Conservation (phyloP, 179 eudicot genomes). For the Spinacia oleracea region DNA sequence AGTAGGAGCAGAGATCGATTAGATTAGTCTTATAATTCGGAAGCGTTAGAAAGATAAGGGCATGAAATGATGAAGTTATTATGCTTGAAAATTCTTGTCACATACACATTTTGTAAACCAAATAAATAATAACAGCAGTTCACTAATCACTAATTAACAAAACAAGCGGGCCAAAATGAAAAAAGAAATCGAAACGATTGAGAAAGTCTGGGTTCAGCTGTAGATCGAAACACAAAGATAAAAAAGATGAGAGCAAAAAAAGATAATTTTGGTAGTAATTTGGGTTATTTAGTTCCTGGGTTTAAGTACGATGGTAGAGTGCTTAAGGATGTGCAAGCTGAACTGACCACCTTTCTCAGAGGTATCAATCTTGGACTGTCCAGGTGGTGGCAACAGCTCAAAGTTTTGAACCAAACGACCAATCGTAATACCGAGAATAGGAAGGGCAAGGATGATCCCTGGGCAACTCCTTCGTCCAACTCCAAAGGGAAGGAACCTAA, state of each 20-base stretch:
- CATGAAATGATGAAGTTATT: background rate
- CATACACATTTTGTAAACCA: background rate
- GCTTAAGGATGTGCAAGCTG: slow-evolving; percentile 41
- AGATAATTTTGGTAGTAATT: background rate
- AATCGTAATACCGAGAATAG: slow-evolving; percentile 39
- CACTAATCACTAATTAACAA: slow-evolving; percentile 5
- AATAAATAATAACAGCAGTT: background rate
- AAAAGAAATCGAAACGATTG: background rate
- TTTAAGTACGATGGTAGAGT: slow-evolving; percentile 42
- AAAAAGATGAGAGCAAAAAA: slow-evolving; percentile 11
- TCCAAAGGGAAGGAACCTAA: slow-evolving; percentile 41
- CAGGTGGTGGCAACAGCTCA: slow-evolving; percentile 42
- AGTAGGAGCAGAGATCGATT: no score
- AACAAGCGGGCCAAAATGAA: background rate
- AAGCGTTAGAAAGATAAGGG: background rate
- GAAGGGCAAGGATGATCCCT: slow-evolving; percentile 42
- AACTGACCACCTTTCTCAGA: slow-evolving; percentile 45
- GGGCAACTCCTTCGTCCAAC: slow-evolving; percentile 49
- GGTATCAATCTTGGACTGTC: slow-evolving; percentile 39
- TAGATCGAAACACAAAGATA: background rate
- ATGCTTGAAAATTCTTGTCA: slow-evolving; percentile 8
- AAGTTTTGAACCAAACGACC: slow-evolving; percentile 45
- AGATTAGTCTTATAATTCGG: no score
- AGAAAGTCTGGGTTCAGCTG: background rate
- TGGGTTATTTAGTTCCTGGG: slow-evolving; percentile 30